Conservation (phyloP, 176 grass and related monocot genomes). For the Areca catechu region DNA sequence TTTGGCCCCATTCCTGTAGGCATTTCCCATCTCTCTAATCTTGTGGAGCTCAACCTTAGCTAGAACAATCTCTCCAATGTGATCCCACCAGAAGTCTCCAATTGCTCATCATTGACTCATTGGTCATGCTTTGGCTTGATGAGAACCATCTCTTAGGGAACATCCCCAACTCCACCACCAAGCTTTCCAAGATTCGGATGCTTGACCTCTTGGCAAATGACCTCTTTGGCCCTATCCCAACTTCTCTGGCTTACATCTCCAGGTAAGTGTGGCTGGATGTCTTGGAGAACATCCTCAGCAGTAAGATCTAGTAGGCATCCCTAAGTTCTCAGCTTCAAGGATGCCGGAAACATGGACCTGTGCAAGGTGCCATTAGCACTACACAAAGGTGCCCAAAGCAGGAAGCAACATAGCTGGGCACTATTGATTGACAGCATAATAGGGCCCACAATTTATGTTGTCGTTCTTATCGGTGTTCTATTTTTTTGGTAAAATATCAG, state of each 20-base stretch:
- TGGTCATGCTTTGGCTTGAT: conserved; percentile 49
- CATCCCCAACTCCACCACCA: conserved; percentile 60
- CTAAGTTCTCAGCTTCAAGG: conserved; percentile 57
- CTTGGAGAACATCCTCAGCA: conserved; percentile 64
- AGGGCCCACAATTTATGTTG: too few relatives aligned
- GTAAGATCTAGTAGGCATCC: conserved; percentile 54
- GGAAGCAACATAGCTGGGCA: conserved; percentile 32
- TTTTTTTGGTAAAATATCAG: too few relatives aligned
- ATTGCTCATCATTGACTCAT: conserved; percentile 44
- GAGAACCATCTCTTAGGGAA: conserved; percentile 54
- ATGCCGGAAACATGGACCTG: conserved; percentile 47
- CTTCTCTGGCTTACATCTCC: conserved; percentile 60
- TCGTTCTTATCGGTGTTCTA: too few relatives aligned
- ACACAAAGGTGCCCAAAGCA: conserved; percentile 30
- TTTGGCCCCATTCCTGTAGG: conserved; percentile 50
- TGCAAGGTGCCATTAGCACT: conserved; percentile 48
- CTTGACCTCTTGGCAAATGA: conserved; percentile 75
- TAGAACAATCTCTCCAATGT: conserved; percentile 51
- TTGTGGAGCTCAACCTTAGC: conserved; percentile 65
- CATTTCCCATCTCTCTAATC: conserved; percentile 42
- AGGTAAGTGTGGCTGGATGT: conserved; percentile 50
- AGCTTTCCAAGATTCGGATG: conserved; percentile 58
- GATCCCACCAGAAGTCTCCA: conserved; percentile 62
- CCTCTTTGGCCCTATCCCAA: conserved; percentile 53
- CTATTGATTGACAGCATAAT: conserved; percentile 32